These are phyloP conservation scores for Pichia sp. DNA, from an alignment of 1,139 yeast species.

Conservation along the genomic window DNA sequence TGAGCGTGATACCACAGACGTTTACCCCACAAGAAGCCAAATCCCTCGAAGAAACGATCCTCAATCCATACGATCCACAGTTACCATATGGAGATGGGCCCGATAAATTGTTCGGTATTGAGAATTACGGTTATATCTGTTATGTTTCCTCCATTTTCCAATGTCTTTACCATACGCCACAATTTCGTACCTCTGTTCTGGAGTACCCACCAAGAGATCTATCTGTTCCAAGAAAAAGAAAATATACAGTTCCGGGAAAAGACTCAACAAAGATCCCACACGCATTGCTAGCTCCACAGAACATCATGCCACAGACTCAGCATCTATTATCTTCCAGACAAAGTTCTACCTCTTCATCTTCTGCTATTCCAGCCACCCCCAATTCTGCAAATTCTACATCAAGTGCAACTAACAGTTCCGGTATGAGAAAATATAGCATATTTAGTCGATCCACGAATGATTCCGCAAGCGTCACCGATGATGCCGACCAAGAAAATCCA, in stretches of 20 bases:
- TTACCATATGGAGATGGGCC: slow-evolving; percentile 62
- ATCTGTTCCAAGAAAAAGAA: slow-evolving; percentile 34
- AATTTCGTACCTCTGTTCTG: slow-evolving; percentile 61
- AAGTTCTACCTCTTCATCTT: slow-evolving; percentile 1
- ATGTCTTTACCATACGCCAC: slow-evolving; percentile 73
- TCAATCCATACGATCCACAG: slow-evolving; percentile 17
- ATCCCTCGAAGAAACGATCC: background rate
- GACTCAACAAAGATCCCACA: slow-evolving; percentile 43
- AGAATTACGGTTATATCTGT: slow-evolving; percentile 93
- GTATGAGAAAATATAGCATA: slow-evolving; percentile 7
- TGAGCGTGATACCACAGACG: slow-evolving; percentile 1
- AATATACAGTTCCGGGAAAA: slow-evolving; percentile 36
- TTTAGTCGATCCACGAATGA: slow-evolving; percentile 7
- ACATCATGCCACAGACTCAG: background rate
- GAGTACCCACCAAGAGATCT: slow-evolving; percentile 40
- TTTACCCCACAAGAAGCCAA: slow-evolving; percentile 6
- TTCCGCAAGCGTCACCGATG: background rate
- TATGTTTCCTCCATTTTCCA: slow-evolving; percentile 92
- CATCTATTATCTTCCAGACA: background rate
- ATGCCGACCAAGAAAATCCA: background rate
- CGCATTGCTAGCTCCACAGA: slow-evolving; percentile 15
- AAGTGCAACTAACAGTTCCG: background rate
- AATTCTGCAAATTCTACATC: background rate
- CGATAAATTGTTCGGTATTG: slow-evolving; percentile 84
- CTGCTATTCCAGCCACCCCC: slow-evolving; percentile 16